Base-by-base conservation (phyloP, 2,329 filamentous ascomycete species). In the Clathrospora elynae region DNA sequence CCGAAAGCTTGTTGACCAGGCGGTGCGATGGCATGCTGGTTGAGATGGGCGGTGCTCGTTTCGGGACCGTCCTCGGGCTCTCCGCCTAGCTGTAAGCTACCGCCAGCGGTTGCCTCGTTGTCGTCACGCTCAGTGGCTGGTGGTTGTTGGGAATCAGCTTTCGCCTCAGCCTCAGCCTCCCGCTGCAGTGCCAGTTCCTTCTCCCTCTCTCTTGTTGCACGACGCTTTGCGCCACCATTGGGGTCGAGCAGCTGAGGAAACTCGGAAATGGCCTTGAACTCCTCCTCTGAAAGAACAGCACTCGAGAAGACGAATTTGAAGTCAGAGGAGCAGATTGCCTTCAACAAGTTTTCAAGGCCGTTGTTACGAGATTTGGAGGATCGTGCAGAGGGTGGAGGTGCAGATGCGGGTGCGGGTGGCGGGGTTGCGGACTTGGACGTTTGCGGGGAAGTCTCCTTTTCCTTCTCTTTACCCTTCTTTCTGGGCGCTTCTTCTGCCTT, bases 1-100 rank as follows among this genome's bases (percentile, higher is more conserved):
- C 73, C 70, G 5, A 76, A 73, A 18, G 75, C 76, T 57, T 87
- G 81, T 61, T 91, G 87, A 22, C 89, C 87, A 7, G 90, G 88
- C 2, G 87, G 85, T 59, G 90, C 89, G 6, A 89, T 84, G 9
- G 82, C 83, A 46, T 80, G 77, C 46, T 83, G 82, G 35, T 84
- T 80, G 48, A 84, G 80, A 45, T 82, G 80, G 29, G 80, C 78
- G 26, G 58, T 79, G 79, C 32, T 68, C 65, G 56, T 79, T 74
- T 89, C 85, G 49, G 66, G 64, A 5, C 81, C 79, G 55, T 95
- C 90, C 66, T 97, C 92, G 0, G 92, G 92, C 66, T 97, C 92
- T 29, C 92, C 92, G 43, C 92, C 92, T 12, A 97, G 78, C 45
- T 95, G 91, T 44, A 93, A 77, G 66, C 92, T 97, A 10, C 88